Conservation (phyloP, 768 basidiomycete genomes). For the Lactifluus pinguis region DNA sequence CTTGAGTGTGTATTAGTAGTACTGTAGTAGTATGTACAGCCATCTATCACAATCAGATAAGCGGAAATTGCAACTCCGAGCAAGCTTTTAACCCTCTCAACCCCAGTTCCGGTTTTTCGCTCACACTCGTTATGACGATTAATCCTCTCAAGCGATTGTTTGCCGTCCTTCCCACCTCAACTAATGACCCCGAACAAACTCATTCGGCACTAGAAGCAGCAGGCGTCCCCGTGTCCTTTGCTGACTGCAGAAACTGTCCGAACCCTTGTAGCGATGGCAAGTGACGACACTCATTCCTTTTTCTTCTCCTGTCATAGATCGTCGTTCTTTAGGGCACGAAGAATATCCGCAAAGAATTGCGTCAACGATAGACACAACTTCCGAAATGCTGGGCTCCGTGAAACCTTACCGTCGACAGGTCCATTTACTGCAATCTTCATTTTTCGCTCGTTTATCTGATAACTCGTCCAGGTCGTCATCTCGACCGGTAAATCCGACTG, state of each 20-base stretch:
- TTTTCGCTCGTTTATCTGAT: slow-evolving; percentile 6
- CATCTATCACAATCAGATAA: not conserved
- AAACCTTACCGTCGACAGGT: slow-evolving; percentile 82
- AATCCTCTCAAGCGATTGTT: slow-evolving; percentile 12
- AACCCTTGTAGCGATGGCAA: slow-evolving; percentile 28
- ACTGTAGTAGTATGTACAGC: not conserved
- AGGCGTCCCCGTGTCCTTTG: slow-evolving; percentile 24
- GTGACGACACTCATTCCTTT: slow-evolving; percentile 3
- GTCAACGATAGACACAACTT: slow-evolving; percentile 55
- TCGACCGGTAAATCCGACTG: slow-evolving; percentile 89
- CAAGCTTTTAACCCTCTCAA: no score
- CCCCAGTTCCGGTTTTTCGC: no score
- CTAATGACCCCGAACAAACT: slow-evolving; percentile 10
- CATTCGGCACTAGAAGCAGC: slow-evolving; percentile 16
- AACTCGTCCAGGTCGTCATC: slow-evolving; percentile 55
- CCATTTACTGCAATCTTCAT: slow-evolving; percentile 12
- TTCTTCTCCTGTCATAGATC: not conserved
- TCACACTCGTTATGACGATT: not conserved
- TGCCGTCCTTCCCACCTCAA: slow-evolving; percentile 12
- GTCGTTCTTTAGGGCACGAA: slow-evolving; percentile 46
- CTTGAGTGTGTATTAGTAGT: not conserved
- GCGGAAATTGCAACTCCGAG: no score
- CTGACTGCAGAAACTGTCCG: slow-evolving; percentile 23
- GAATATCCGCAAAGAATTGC: slow-evolving; percentile 66
- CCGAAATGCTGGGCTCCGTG: slow-evolving; percentile 76